These are phyloP conservation scores for Pseudopithomyces maydicus DNA, from an alignment of 2,329 filamentous ascomycete genomes.

Conservation along the genomic window DNA sequence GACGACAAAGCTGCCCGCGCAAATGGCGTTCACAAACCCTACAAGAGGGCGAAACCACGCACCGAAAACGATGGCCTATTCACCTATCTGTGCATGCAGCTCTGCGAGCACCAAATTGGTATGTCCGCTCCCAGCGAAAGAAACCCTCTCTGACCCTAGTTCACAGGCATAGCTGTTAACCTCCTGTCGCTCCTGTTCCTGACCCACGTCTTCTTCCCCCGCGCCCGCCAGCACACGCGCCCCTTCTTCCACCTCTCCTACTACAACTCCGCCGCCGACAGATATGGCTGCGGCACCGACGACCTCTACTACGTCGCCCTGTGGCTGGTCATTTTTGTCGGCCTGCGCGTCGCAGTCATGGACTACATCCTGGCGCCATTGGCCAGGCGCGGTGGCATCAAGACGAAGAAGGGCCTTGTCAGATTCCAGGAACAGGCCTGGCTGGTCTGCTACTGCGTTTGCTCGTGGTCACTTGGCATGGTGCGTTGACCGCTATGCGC, in stretches of 20 bases:
- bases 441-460: conserved; percentile 80
- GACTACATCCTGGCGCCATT: conserved; percentile 85
- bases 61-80: conserved; percentile 66
- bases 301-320: conserved; percentile 79
- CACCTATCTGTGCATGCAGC: conserved; percentile 68
- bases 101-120: conserved; percentile 83
- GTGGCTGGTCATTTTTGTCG: conserved; percentile 85
- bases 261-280: conserved; percentile 69
- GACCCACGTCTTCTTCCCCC: conserved; percentile 81
- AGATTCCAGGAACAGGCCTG: conserved; percentile 95
- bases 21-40: conserved; percentile 7
- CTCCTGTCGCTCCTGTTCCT: conserved; percentile 82
- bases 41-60: conserved; percentile 50
- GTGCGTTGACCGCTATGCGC: conserved; percentile 54
- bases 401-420: conserved; percentile 74
- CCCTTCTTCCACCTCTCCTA: conserved; percentile 91
- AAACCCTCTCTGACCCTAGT: not conserved
- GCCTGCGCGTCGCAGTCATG: conserved; percentile 80
- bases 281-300: conserved; percentile 78
- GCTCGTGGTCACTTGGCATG: conserved; percentile 84
- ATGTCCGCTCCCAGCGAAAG: conserved; percentile 42
- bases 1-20: conserved; percentile 16
- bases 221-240: conserved; percentile 75
- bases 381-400: conserved; percentile 73
- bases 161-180: conserved; percentile 79